phyloP scores from a whole-genome alignment of 352 stramenopile genomes.

The Pilasporangium apinafurcum region DNA sequence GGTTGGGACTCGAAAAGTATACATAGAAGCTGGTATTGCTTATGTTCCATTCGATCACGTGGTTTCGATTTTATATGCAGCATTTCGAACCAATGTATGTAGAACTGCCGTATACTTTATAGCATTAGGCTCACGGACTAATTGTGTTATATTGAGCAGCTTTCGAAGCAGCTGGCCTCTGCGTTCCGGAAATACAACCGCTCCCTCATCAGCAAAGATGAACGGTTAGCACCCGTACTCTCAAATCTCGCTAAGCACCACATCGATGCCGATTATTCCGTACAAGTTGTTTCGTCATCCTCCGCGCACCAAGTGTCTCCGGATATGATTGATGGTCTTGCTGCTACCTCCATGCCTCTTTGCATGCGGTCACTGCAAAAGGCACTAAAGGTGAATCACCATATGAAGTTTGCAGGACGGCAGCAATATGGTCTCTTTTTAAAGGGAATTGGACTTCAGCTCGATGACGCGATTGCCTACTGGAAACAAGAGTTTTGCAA shows the following conservation, averaged over 20 bases:
- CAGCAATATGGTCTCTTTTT: conserved; percentile 99
- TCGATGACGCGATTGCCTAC: conserved; percentile 96
- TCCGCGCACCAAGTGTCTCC: conserved; percentile 77
- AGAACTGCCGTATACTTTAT: neutral
- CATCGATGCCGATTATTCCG: conserved; percentile 87
- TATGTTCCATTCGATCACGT: conserved; percentile 95
- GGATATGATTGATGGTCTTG: conserved; percentile 89
- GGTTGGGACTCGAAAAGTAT: conserved; percentile 86
- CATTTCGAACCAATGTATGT: conserved; percentile 87
- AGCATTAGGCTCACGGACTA: neutral
- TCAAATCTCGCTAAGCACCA: conserved; percentile 96
- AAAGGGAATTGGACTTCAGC: conserved; percentile 94
- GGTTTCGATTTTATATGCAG: conserved; percentile 91
- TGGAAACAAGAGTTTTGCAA: conserved; percentile 93
- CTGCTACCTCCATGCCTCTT: conserved; percentile 92
- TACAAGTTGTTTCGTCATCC: conserved; percentile 19
- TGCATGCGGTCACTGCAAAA: conserved; percentile 97
- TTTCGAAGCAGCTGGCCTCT: conserved; percentile 89
- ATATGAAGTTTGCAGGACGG: conserved; percentile 96
- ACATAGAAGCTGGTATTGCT: conserved; percentile 90
- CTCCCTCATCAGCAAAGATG: conserved; percentile 89
- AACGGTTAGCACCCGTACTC: conserved; percentile 91
- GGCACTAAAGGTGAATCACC: conserved; percentile 91
- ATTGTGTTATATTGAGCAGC: conserved; percentile 14
- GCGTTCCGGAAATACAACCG: conserved; percentile 86